Base-by-base conservation (phyloP, 2,329 filamentous ascomycete genomes). In the Cladophialophora yegresii region DNA sequence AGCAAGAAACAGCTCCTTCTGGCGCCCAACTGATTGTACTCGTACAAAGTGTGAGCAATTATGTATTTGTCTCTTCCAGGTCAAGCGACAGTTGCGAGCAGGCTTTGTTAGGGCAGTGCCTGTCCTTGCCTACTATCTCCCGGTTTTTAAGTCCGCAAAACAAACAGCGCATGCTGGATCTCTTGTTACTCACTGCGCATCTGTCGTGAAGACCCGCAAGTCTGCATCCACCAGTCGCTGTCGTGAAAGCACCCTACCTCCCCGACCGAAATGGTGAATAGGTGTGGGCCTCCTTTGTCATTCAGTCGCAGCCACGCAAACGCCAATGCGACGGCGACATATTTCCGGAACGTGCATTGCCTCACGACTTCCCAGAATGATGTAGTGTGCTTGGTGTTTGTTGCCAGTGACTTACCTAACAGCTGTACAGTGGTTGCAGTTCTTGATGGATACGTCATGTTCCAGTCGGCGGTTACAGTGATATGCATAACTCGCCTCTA, bases 311-410 rank as follows among this genome's bases (percentile, higher is more conserved):
- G 16, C n/a, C 16, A 2, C 6, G 36, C 22, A 43, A 45, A 32
- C 36, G 28, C 55, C 12, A 49, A 49, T 50, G 47, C 13, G 36
- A 53, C n/a, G 28, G 47, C 57, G 54, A 54, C 28, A 20, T 20
- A 22, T 26, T 51, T 22, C 57, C 33, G 26, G 30, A 33, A 4
- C 16, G 8, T 30, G n/a, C 3, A 26, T 59, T 59, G 57, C 57
- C 57, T 59, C 57, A 59, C 45, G 45, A 40, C 32, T 51, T 59
- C 57, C 57, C 23, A 36, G 57, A 58, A 58, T 58, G 56, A 58
- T 58, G 56, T 58, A 58, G 28, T 50, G 47, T 43, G n/a, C 28
- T 45, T 23, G 54, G 16, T 28, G 3, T 4, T 43, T 43, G 36
- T n/a, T 43, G 36, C 36, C 36, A 8, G 16, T 7, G 16, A 20